Evolutionary conservation across 1,284 basidiomycete genomes (phyloP), one percentile per base, ranked within the genome.

Genomic region (Baeospora myosura): DNA sequence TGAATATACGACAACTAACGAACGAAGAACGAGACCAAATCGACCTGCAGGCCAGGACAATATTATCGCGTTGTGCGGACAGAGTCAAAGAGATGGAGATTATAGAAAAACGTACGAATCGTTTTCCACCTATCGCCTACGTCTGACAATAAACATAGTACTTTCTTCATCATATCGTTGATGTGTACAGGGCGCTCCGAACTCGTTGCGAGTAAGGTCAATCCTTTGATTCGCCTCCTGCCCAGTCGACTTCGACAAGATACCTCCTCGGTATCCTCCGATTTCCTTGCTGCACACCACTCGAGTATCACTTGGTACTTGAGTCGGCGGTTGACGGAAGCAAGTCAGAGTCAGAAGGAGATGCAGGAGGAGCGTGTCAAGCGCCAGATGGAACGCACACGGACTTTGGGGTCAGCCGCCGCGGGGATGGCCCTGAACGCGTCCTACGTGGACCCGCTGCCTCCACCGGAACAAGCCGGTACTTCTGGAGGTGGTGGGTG

Each of bases 1-100:
- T 75, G 10, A 76, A 76, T 43, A 70, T 90, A 34, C 78, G 77
- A 45, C 69, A 82, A 55, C 71, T 95, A 11, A 80, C 77, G 18
- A 90, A 94, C 53, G 78, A 86, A 47, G 89, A 95, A 59, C 70
- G 91, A 40, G 90, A 94, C 63, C 87, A 93, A 61, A 86, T 95
- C 46, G 92, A 95, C 66, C 68, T 91, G 49, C 88, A 93, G 58
- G 83, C 89, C 21, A 81, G 85, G 47, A 72, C 89, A 45, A 82
- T 92, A 40, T 68, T 95, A 44, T 78, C 79, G 40, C 78, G 81
- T 43, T 92, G 88, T 59, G 78, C 90, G 12, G 84, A 92, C 48
- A 72, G 87, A 47, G 84, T 95, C 17, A 82, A 80, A 56, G 80
- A 86, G 62, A 81, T 95, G 71, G 91, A 95, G 57, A 68, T 69